Evolutionary conservation across 179 eudicot genomes (phyloP), one percentile per base, ranked within the genome.

Genomic region (Spinacia oleracea): DNA sequence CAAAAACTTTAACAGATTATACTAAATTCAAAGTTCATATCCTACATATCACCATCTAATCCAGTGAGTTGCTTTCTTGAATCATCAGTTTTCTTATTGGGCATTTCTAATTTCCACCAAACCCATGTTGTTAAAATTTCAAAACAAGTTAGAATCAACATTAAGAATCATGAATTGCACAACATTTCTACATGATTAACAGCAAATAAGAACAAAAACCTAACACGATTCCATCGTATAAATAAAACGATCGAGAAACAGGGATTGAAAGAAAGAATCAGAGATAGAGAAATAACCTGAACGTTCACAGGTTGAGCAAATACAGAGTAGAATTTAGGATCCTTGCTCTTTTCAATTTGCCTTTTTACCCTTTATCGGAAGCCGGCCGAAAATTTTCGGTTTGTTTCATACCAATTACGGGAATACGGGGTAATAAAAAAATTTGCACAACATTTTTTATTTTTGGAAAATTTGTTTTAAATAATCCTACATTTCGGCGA

Each of bases 211-310:
- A 58, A 68, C 62, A 46, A 34, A 31, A 16, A 32, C 4, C 27
- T 8, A n/a, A 3, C 21, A 4, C 4, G 1, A 63, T 63, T 16
- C 2, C 34, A 56, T 9, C 48, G 34, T 21, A 58, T 3, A 58
- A 58, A n/a, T 9, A 9, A 58, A 29, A 23, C 23, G 16, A 25
- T 23, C 63, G 68, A 35, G 40, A 4, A 35, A 46, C 29, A 14
- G 42, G 48, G 43, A 58, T 20, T 55, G 60, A 50, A 27, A 25
- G 2, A 48, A 14, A 48, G 53, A 48, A 48, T 48, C 18, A 14
- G 53, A 48, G 53, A 48, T 15, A 43, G 69, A 67, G 60, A 72
- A 59, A 40, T 78, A 8, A 81, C 84, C 80, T 77, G 43, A 72
- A 81, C 6, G 70, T n/a, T 27, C 45, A 50, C 51, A 71, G 32